These are phyloP conservation scores for Teratosphaeria pseudoeucalypti DNA, from an alignment of 2,329 filamentous ascomycete species.

Conservation along the genomic window DNA sequence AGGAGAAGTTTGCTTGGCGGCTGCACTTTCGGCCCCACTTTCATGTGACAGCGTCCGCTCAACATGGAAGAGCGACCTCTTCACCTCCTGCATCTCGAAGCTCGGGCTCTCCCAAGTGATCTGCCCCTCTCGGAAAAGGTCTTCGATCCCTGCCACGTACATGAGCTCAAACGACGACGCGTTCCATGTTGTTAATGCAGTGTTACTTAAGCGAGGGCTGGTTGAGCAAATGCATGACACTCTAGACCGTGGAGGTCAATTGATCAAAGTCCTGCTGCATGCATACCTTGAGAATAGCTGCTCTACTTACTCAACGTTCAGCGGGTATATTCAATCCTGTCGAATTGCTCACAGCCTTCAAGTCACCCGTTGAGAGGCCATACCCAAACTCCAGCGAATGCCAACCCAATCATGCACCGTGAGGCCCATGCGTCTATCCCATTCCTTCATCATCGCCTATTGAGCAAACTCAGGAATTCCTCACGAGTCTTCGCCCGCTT, in stretches of 20 bases:
- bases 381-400: not conserved
- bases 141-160: too few relatives aligned
- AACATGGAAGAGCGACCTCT: not conserved
- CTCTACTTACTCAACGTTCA: slow-evolving; percentile 24
- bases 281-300: not conserved
- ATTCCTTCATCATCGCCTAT: slow-evolving; percentile 9
- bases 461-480: slow-evolving; percentile 73
- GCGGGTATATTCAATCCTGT: slow-evolving; percentile 22
- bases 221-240: not conserved
- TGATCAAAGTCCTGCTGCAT: not conserved
- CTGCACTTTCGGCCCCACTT: not conserved
- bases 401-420: not conserved
- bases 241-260: not conserved
- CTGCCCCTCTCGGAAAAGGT: not conserved
- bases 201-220: not conserved
- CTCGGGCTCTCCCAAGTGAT: not conserved
- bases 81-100: not conserved
- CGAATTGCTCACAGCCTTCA: not conserved
- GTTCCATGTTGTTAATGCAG: not conserved
- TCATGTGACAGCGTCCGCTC: not conserved
- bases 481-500: slow-evolving; percentile 86
- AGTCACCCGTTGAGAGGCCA: not conserved
- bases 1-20: slow-evolving; percentile 1
- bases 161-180: too few relatives aligned
- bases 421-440: slow-evolving; percentile 1